Conservation (phyloP, 805 yeast genomes). For the Millerozyma miso region DNA sequence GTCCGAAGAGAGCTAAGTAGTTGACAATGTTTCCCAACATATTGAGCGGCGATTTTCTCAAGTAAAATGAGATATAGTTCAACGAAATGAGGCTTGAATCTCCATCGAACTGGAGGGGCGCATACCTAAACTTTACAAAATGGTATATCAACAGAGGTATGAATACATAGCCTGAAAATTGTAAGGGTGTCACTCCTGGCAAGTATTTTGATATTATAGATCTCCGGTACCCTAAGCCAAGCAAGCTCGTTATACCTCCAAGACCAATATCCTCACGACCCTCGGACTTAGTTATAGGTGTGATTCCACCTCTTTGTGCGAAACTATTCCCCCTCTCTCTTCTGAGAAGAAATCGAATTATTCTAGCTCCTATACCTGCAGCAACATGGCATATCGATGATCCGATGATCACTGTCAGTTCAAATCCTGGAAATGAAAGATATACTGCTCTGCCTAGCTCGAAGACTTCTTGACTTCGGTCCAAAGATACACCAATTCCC, state of each 20-base stretch:
- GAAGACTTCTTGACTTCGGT: slow-evolving; percentile 48
- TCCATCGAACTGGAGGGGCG: slow-evolving; percentile 56
- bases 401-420: slow-evolving; percentile 44
- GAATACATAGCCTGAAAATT: slow-evolving; percentile 57
- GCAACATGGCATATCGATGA: slow-evolving; percentile 46
- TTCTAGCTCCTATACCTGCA: slow-evolving; percentile 48
- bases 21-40: slow-evolving; percentile 21
- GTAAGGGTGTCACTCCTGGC: slow-evolving; percentile 51
- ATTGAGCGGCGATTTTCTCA: slow-evolving; percentile 12
- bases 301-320: slow-evolving; percentile 3
- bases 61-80: slow-evolving; percentile 44
- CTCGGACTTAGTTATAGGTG: slow-evolving; percentile 24
- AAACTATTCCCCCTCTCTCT: neutral
- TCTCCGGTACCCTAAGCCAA: slow-evolving; percentile 52
- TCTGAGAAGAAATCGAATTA: slow-evolving; percentile 25
- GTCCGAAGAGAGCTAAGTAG: slow-evolving; percentile 24
- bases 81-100: slow-evolving; percentile 57
- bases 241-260: slow-evolving; percentile 55
- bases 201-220: slow-evolving; percentile 40
- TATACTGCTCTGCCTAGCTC: slow-evolving; percentile 60
- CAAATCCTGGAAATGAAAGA: slow-evolving; percentile 47
- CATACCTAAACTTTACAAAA: slow-evolving; percentile 40
- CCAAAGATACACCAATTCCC: slow-evolving; percentile 33
- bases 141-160: slow-evolving; percentile 45
- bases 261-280: slow-evolving; percentile 49